Percentiles rank a stretch among this genome's conserved stretches.
Conservation (phyloP, 2,329 filamentous ascomycete genomes). For the Xylariaceae sp. region DNA sequence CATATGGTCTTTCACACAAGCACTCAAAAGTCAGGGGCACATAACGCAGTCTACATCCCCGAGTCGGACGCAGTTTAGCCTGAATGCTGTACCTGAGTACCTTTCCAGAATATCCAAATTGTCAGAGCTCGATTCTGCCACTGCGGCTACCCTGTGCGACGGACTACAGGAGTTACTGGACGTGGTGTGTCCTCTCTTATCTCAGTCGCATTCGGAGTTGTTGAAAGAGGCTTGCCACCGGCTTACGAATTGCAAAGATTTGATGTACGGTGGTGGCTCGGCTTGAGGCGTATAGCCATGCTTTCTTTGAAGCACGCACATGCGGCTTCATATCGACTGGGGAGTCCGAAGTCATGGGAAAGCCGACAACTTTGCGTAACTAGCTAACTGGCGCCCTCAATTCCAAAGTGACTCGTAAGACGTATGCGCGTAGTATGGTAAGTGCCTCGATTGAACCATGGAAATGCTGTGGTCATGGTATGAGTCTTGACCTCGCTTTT, state of each 20-base stretch:
- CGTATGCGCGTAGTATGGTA: neutral
- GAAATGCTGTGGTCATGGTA: neutral
- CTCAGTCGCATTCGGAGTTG: constrained; percentile 56
- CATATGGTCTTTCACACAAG: constrained; percentile 83
- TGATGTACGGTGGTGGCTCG: constrained; percentile 28
- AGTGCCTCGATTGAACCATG: neutral
- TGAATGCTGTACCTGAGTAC: constrained; percentile 38
- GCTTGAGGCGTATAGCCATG: constrained; percentile 16
- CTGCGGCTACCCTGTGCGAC: constrained; percentile 59
- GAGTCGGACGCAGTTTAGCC: constrained; percentile 22
- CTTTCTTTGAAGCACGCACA: neutral
- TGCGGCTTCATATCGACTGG: neutral
- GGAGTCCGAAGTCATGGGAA: neutral
- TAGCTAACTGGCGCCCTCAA: neutral
- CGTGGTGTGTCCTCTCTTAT: constrained; percentile 39
- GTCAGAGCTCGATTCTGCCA: constrained; percentile 63
- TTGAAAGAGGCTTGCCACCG: constrained; percentile 70
- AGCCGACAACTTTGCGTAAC: neutral
- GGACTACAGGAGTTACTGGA: constrained; percentile 44
- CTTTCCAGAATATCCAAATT: constrained; percentile 62
- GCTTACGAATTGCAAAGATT: constrained; percentile 63
- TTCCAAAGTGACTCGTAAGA: neutral
- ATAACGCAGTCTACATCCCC: constrained; percentile 40
- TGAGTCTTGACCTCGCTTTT: neutral
- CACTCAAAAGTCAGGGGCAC: constrained; percentile 55